Base-by-base conservation (phyloP, 495 filamentous ascomycete genomes). In the Tuber magnatum region DNA sequence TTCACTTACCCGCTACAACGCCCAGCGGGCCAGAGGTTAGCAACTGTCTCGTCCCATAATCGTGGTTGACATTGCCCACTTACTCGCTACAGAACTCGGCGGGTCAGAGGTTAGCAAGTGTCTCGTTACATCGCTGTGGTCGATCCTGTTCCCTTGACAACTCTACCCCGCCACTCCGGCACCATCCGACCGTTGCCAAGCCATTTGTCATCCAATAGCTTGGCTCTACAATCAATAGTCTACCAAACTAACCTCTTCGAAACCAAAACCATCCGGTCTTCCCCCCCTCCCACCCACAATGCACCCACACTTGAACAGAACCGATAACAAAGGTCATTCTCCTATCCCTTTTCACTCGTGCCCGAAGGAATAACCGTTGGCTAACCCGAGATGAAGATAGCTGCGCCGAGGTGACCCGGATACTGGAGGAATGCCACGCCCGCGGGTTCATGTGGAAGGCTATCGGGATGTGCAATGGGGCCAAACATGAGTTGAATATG, bases 221-320 rank as follows among this genome's bases (percentile, higher is more conserved):
- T 14, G 3, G n/a, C n/a, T n/a, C n/a, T n/a, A n/a, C n/a, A n/a
- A n/a, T n/a, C n/a, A n/a, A n/a, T n/a, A n/a, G n/a, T n/a, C n/a
- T 16, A 4, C 6, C 56, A 4, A 61, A 35, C 56, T 3, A 35
- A 32, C 32, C 28, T 12, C 7, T 65, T 12, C 56, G 14, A 61
- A 51, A 32, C 51, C 51, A n/a, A 32, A 61, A 61, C 28, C 51
- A 61, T 28, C 51, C n/a, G n/a, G 28, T 32, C 51, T 28, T 61
- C 51, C n/a, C 28, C 14, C 56, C 12, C 56, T 16, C n/a, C 14
- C 56, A 20, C 28, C 51, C 73, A 90, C 85, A 70, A 99, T 99
- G 95, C 95, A 99, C 92, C 95, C 95, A 39, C 94, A 97, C 84
- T 85, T 99, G 6, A 94, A 98, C 81, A 97, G 93, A 39, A 92